Evolutionary conservation across 2,329 filamentous ascomycete species (phyloP).

Genomic region (Microcyclospora pomicola): DNA sequence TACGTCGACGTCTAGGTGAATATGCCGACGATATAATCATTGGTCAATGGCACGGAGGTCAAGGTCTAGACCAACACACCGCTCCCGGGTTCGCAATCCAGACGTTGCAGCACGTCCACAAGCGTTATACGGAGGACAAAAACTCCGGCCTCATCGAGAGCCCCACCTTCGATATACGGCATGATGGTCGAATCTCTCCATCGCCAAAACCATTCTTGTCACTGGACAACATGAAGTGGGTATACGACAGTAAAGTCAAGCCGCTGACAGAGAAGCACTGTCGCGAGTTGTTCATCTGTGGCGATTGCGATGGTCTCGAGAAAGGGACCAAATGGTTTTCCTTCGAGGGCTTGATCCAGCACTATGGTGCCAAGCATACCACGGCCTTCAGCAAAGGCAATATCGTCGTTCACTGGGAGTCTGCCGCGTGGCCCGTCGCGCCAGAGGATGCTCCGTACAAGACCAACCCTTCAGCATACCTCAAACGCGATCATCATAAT

Average conservation of each 20-base stretch:
- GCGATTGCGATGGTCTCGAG: slow-evolving; percentile 43
- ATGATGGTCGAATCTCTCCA: slow-evolving; percentile 6
- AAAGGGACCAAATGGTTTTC: slow-evolving; percentile 53
- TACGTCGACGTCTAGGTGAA: slow-evolving; percentile 49
- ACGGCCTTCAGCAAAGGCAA: slow-evolving; percentile 54
- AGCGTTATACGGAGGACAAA: slow-evolving; percentile 35
- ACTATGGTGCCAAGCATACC: slow-evolving; percentile 74
- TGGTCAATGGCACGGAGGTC: slow-evolving; percentile 50
- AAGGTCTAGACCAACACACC: slow-evolving; percentile 48
- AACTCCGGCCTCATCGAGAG: slow-evolving; percentile 11
- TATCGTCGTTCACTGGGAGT: slow-evolving; percentile 60
- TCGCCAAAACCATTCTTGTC: slow-evolving; percentile 35
- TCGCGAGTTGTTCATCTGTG: slow-evolving; percentile 65
- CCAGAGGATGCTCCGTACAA: slow-evolving; percentile 47
- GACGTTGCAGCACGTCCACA: slow-evolving; percentile 45
- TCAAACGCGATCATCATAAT: slow-evolving; percentile 7
- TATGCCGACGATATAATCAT: slow-evolving; percentile 59
- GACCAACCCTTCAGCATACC: slow-evolving; percentile 32
- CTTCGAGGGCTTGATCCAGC: slow-evolving; percentile 68
- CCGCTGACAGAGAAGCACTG: slow-evolving; percentile 50
- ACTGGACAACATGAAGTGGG: slow-evolving; percentile 75
- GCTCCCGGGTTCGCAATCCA: slow-evolving; percentile 57
- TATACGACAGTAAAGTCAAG: slow-evolving; percentile 66
- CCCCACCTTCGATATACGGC: background rate
- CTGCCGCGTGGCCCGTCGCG: slow-evolving; percentile 62